Conservation (phyloP, 2,329 filamentous ascomycete species). For the Hypoxylon rubiginosum region DNA sequence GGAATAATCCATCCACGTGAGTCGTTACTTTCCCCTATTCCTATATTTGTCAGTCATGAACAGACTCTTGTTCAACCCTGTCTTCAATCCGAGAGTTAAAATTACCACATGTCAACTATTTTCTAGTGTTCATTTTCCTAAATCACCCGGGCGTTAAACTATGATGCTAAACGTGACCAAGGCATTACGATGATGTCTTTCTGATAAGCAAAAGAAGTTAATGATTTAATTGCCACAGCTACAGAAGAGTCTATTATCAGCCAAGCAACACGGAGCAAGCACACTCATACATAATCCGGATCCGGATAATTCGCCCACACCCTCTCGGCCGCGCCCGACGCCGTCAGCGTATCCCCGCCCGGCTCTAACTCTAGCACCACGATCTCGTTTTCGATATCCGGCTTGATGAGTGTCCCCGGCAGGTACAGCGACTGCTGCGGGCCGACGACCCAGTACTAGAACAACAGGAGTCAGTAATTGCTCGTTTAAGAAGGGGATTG, state of each 20-base stretch:
- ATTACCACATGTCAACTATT: no score
- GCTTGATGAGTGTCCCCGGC: conserved; percentile 56
- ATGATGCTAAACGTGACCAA: neutral
- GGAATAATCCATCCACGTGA: neutral
- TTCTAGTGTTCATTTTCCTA: no score
- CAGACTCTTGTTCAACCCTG: neutral
- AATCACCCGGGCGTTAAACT: no score
- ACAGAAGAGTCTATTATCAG: neutral
- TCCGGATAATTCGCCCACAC: conserved; percentile 50
- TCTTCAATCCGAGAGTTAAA: no score
- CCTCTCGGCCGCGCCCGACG: conserved; percentile 45
- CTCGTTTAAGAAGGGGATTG: no score
- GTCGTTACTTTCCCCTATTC: neutral
- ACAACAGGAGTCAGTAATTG: no score
- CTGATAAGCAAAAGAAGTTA: neutral
- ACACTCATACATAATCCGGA: conserved; percentile 45
- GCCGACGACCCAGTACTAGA: conserved; percentile 62
- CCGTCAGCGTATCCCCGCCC: conserved; percentile 36
- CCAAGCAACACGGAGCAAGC: neutral
- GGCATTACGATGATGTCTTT: no score
- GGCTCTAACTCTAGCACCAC: conserved; percentile 61
- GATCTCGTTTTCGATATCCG: conserved; percentile 55
- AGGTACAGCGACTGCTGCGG: conserved; percentile 64
- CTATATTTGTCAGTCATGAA: neutral
- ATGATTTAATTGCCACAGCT: neutral